Evolutionary conservation across 2,329 filamentous ascomycete genomes (phyloP).

Genomic region (Cladobotryum protrusum): DNA sequence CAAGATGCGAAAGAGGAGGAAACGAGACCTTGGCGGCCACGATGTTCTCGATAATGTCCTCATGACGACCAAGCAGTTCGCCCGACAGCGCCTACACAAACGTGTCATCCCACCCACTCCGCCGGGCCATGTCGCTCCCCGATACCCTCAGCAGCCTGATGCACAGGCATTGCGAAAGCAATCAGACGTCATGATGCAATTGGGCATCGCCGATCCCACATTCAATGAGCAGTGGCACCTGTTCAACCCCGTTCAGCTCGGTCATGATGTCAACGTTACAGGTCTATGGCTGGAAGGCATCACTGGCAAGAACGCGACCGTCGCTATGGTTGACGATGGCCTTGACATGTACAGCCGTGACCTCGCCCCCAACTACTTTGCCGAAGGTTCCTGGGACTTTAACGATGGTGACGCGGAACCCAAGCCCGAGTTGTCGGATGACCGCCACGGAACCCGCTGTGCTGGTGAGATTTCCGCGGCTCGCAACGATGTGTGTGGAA

Average conservation of each 20-base stretch:
- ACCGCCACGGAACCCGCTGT: constrained; percentile 87
- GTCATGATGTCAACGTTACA: constrained; percentile 95
- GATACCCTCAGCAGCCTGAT: constrained; percentile 14
- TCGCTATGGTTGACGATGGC: constrained; percentile 93
- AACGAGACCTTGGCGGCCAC: constrained; percentile 45
- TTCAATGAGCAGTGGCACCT: constrained; percentile 96
- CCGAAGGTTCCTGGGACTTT: constrained; percentile 89
- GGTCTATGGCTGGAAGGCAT: constrained; percentile 86
- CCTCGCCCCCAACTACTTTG: constrained; percentile 88
- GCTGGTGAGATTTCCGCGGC: constrained; percentile 90
- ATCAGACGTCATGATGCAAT: constrained; percentile 51
- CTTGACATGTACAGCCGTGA: constrained; percentile 94
- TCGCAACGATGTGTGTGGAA: constrained; percentile 86
- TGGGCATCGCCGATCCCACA: constrained; percentile 83
- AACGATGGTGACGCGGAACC: constrained; percentile 79
- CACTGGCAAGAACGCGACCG: constrained; percentile 81
- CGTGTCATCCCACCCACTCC: constrained; percentile 38
- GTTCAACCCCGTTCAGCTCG: constrained; percentile 71
- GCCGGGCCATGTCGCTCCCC: constrained; percentile 19
- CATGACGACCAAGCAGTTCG: constrained; percentile 68
- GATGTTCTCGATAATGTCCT: constrained; percentile 68
- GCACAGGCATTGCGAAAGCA: constrained; percentile 50
- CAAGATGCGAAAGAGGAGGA: constrained; percentile 52
- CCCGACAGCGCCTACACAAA: constrained; percentile 49
- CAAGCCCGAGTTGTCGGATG: constrained; percentile 74